Conservation (phyloP, 2,329 filamentous ascomycete genomes). For the Stagonosporopsis cucurbitacearum region DNA sequence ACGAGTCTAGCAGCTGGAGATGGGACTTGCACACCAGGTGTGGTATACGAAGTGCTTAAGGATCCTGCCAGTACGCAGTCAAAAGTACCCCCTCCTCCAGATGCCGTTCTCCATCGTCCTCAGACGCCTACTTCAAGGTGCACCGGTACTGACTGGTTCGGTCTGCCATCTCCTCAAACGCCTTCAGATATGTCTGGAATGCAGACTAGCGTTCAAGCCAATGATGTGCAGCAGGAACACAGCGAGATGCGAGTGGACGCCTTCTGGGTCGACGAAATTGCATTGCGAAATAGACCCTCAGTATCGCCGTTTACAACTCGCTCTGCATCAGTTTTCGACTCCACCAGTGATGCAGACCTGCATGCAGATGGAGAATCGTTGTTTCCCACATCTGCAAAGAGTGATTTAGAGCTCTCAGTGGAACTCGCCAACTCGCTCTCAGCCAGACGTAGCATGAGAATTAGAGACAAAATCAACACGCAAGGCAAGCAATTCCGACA, state of each 20-base stretch:
- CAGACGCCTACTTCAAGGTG: not conserved
- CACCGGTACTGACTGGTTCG: constrained; percentile 7
- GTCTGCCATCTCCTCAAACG: constrained; percentile 19
- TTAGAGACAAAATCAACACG: not conserved
- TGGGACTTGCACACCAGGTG: not conserved
- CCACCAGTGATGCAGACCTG: not conserved
- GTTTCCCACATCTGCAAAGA: not conserved
- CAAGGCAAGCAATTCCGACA: not conserved
- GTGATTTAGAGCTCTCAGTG: not conserved
- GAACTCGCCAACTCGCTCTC: not conserved
- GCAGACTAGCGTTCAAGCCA: not conserved
- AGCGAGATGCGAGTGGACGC: not conserved
- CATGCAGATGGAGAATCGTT: not conserved
- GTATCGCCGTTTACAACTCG: not conserved
- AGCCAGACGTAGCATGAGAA: not conserved
- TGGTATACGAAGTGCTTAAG: not conserved
- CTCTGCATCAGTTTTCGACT: not conserved
- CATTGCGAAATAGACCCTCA: not conserved
- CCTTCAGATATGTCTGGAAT: not conserved
- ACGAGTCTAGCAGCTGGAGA: not conserved
- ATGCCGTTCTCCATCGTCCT: not conserved
- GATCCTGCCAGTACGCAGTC: not conserved
- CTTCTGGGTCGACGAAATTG: not conserved
- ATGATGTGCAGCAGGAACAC: not conserved
- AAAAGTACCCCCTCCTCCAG: not conserved